A percentile compares a stretch with the other conserved stretches of the same genome.
phyloP scores from a whole-genome alignment of 2,329 filamentous ascomycete genomes.

The Cladosporium cucumerinum region DNA sequence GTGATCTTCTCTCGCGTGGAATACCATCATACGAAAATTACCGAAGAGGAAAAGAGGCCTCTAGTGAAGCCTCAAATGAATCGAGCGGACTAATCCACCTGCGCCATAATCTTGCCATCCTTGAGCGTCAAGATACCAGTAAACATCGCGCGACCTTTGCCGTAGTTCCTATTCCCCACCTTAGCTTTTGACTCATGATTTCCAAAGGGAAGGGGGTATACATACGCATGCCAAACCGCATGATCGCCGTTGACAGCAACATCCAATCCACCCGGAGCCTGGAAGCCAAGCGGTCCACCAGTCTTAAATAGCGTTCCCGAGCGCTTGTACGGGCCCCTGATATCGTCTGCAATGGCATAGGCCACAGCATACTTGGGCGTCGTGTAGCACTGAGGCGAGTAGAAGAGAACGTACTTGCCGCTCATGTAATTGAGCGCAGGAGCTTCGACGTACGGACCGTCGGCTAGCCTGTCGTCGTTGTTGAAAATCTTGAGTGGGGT shows the following conservation, averaged over 20 bases:
- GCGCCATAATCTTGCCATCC: slow-evolving; percentile 16
- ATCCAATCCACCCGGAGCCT: slow-evolving; percentile 32
- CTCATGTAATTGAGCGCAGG: slow-evolving; percentile 28
- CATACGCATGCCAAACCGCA: slow-evolving; percentile 33
- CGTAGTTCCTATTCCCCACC: slow-evolving; percentile 17
- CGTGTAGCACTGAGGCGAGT: slow-evolving; percentile 31
- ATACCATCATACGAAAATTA: background rate
- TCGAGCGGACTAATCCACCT: background rate
- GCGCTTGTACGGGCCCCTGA: slow-evolving; percentile 28
- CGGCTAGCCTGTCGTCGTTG: slow-evolving; percentile 22
- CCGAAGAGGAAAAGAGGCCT: background rate
- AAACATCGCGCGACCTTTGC: slow-evolving; percentile 22
- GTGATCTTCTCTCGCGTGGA: background rate
- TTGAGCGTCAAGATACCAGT: slow-evolving; percentile 18
- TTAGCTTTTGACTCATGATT: slow-evolving; percentile 15
- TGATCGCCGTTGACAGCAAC: slow-evolving; percentile 32
- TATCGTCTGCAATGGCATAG: slow-evolving; percentile 27
- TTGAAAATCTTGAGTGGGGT: slow-evolving; percentile 25
- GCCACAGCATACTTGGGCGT: slow-evolving; percentile 30
- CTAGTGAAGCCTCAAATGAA: background rate
- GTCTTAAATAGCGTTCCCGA: slow-evolving; percentile 28
- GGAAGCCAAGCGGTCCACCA: slow-evolving; percentile 24
- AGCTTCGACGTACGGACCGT: slow-evolving; percentile 35
- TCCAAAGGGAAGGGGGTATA: slow-evolving; percentile 1
- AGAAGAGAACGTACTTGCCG: slow-evolving; percentile 34